phyloP scores from a whole-genome alignment of 1,284 basidiomycete species.

The Malassezia obtusa region DNA sequence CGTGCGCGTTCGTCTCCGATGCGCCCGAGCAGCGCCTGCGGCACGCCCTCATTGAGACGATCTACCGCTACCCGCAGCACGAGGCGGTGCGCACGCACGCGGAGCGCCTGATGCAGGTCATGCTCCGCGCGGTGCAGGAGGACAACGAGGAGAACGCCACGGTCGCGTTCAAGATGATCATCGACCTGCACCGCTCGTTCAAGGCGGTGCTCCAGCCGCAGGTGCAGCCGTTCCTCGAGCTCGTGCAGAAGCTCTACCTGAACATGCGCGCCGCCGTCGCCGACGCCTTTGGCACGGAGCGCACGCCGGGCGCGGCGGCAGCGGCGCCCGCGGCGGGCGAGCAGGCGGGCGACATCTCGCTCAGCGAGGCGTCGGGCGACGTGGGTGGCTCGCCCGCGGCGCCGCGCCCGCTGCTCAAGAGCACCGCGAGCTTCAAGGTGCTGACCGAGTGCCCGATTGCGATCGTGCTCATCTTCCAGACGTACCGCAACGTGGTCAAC shows the following conservation, averaged over 20 bases:
- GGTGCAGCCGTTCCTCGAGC: slow-evolving; percentile 67
- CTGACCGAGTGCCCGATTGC: slow-evolving; percentile 88
- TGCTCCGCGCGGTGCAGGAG: slow-evolving; percentile 71
- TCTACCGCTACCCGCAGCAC: slow-evolving; percentile 75
- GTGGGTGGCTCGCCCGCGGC: neutral
- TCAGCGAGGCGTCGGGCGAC: slow-evolving; percentile 5
- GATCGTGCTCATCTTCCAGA: slow-evolving; percentile 81
- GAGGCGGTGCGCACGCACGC: slow-evolving; percentile 68
- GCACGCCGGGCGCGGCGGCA: slow-evolving; percentile 4
- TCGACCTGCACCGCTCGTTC: slow-evolving; percentile 57
- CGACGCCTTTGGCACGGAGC: slow-evolving; percentile 57
- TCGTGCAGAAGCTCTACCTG: slow-evolving; percentile 64
- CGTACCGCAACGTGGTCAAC: slow-evolving; percentile 59
- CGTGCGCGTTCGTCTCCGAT: slow-evolving; percentile 68
- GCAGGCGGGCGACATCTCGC: neutral
- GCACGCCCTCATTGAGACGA: slow-evolving; percentile 50
- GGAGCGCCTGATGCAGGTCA: slow-evolving; percentile 59
- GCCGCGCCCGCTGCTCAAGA: slow-evolving; percentile 34
- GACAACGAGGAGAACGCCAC: slow-evolving; percentile 97
- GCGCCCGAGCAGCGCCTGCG: slow-evolving; percentile 63
- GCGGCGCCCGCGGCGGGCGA: neutral
- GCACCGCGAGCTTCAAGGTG: slow-evolving; percentile 71
- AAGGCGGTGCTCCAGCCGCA: slow-evolving; percentile 60
- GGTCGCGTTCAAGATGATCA: slow-evolving; percentile 80
- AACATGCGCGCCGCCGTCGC: slow-evolving; percentile 68